Conservation (phyloP, 2,329 filamentous ascomycete species). For the Malbranchea zuffiana region DNA sequence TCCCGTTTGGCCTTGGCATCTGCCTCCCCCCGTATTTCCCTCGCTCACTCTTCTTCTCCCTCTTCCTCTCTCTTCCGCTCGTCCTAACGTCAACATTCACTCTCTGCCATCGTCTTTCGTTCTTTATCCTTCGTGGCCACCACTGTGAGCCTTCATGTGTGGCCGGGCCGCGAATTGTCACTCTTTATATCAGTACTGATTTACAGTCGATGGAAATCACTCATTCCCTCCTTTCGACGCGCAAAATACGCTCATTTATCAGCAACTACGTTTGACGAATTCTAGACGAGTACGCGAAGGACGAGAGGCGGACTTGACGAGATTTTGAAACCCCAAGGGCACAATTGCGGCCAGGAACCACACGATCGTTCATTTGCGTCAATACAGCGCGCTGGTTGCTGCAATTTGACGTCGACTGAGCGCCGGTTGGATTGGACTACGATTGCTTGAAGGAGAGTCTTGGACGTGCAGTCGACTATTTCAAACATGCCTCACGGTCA, state of each 20-base stretch:
- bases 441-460: not conserved
- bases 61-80: not conserved
- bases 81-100: constrained; percentile 5
- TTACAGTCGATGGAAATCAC: not conserved
- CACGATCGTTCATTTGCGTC: too few species aligned
- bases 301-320: too few species aligned
- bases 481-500: constrained; percentile 12
- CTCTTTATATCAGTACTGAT: constrained; percentile 13
- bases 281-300: too few species aligned
- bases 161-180: constrained; percentile 11
- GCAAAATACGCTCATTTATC: too few species aligned
- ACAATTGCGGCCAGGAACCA: too few species aligned
- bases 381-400: constrained; percentile 15
- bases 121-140: not conserved
- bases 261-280: too few species aligned
- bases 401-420: constrained; percentile 1
- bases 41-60: constrained; percentile 2
- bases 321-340: too few species aligned
- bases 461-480: not conserved
- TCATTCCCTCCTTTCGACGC: constrained; percentile 2
- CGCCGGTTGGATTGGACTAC: constrained; percentile 1
- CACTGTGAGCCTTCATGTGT: not conserved
- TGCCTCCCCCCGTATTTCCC: not conserved
- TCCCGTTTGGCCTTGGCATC: constrained; percentile 1
- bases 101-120: constrained; percentile 2